phyloP scores from a whole-genome alignment of 345 rosid species.

The Linum tenue region DNA sequence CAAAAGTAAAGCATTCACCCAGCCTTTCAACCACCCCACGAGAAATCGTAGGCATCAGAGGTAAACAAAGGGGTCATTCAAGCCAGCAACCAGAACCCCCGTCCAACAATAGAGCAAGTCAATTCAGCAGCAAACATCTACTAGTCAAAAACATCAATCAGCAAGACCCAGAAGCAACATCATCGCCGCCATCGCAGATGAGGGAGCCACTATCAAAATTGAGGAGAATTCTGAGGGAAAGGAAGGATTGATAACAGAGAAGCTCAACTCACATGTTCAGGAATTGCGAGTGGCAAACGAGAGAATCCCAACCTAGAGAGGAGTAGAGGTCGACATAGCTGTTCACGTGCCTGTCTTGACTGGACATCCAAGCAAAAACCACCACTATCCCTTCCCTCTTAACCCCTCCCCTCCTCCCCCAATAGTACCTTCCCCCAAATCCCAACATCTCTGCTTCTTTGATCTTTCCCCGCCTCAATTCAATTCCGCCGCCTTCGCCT shows the following conservation, averaged over 20 bases:
- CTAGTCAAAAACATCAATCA: not conserved
- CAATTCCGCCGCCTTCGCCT: not conserved
- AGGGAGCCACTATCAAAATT: no score
- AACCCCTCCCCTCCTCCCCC: conserved; percentile 47
- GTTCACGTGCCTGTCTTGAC: conserved; percentile 60
- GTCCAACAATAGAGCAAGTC: not conserved
- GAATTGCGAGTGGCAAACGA: conserved; percentile 77
- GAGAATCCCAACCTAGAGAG: conserved; percentile 64
- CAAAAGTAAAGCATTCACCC: no score
- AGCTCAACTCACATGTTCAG: conserved; percentile 51
- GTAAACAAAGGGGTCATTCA: not conserved
- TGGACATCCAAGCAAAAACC: conserved; percentile 84
- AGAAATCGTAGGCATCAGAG: not conserved
- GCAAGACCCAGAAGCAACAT: not conserved
- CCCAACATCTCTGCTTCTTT: conserved; percentile 34
- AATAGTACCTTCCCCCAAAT: conserved; percentile 66
- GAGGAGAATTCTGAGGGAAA: no score
- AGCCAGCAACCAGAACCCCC: not conserved
- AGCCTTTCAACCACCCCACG: no score
- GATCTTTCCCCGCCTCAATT: not conserved
- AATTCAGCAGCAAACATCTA: not conserved
- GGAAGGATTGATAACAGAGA: not conserved
- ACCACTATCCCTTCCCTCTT: conserved; percentile 55
- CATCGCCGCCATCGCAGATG: no score
- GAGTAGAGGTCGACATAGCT: conserved; percentile 56